Evolutionary conservation across 2,329 filamentous ascomycete species (phyloP).

Genomic region (Colletotrichum incanum): DNA sequence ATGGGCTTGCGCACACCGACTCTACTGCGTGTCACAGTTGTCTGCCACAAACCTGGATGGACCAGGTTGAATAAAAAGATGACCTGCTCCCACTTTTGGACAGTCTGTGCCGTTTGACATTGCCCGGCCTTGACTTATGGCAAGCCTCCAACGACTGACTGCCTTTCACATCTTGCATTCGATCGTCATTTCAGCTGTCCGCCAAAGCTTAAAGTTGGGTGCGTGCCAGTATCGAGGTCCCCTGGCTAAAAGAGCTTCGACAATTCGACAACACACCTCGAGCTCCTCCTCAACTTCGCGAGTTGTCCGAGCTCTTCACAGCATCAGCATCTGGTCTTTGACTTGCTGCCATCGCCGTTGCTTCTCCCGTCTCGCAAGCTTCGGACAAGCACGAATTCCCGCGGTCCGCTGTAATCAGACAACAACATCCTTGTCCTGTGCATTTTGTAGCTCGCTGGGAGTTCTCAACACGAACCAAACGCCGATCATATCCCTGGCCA

Average conservation of each 20-base stretch:
- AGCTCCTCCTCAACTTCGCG: neutral
- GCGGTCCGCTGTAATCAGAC: conserved; percentile 6
- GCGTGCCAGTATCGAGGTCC: neutral
- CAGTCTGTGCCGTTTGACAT: neutral
- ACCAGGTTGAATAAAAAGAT: neutral
- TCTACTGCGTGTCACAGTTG: neutral
- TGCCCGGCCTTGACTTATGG: conserved; percentile 10
- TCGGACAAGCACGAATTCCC: conserved; percentile 3
- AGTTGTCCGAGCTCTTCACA: neutral
- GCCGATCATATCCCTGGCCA: too few species aligned
- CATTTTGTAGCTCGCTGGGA: too few species aligned
- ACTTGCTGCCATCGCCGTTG: neutral
- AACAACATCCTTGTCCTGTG: conserved; percentile 11
- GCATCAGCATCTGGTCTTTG: neutral
- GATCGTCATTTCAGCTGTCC: conserved; percentile 27
- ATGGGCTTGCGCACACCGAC: conserved; percentile 6
- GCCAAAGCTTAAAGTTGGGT: conserved; percentile 8
- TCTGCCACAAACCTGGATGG: neutral
- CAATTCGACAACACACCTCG: neutral
- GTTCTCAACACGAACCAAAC: neutral
- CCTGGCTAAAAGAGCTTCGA: neutral
- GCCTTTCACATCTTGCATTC: conserved; percentile 13
- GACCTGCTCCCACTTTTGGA: neutral
- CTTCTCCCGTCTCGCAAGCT: neutral
- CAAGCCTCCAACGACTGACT: conserved; percentile 15